Percentiles rank a stretch among this genome's conserved stretches.
Conservation (phyloP, 164 flowering plant genomes). For the Stephania yunnanensis region DNA sequence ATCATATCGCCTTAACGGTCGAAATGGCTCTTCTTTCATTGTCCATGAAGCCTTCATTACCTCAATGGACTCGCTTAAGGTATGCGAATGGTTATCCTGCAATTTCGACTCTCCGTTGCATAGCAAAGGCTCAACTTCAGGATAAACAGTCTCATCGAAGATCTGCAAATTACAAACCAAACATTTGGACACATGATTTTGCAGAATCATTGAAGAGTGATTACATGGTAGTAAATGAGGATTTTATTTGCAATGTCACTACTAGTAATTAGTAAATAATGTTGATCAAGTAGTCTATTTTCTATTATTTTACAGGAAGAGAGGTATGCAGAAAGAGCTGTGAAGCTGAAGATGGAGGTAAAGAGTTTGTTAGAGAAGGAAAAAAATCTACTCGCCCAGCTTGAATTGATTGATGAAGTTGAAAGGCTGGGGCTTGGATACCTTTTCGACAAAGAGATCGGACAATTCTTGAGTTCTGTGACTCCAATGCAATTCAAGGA, state of each 20-base stretch:
- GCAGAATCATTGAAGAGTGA: neutral
- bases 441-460: conserved; percentile 13
- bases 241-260: neutral
- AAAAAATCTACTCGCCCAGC: neutral
- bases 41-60: neutral
- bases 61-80: neutral
- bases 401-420: conserved; percentile 6
- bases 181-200: conserved; percentile 3
- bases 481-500: neutral
- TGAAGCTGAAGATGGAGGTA: neutral
- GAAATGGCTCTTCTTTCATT: neutral
- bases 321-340: neutral
- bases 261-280: neutral
- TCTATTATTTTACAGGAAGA: neutral
- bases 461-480: neutral
- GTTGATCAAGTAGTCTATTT: neutral
- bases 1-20: neutral
- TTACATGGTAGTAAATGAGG: neutral
- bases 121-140: neutral
- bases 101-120: neutral
- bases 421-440: conserved; percentile 16
- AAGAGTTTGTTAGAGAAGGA: neutral
- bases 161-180: neutral
- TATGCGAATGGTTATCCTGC: neutral
- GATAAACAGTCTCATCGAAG: neutral